A percentile compares a stretch with the other conserved stretches of the same genome.
phyloP scores from a whole-genome alignment of 208 protist genomes.

The Acanthamoeba culbertsoni region DNA sequence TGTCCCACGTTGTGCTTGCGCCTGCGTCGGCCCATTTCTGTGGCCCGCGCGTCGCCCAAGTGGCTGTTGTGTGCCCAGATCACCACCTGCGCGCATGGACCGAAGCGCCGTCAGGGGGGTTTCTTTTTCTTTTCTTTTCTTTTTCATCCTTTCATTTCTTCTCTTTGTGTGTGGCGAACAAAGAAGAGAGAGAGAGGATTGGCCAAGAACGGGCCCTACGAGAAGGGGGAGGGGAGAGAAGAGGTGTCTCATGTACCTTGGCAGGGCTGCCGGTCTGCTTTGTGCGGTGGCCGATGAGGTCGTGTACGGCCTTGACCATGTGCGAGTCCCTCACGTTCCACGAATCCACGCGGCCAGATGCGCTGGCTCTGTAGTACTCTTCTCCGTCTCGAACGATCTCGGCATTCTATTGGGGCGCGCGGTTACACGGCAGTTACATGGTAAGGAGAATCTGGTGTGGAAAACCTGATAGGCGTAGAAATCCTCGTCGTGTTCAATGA shows the following conservation, averaged over 20 bases:
- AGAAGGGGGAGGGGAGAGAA: too few species aligned
- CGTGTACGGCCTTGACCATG: slow-evolving; percentile 11
- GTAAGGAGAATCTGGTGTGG: too few species aligned
- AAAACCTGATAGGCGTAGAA: neutral
- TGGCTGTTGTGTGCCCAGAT: slow-evolving; percentile 67
- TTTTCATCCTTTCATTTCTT: too few species aligned
- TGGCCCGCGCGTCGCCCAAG: slow-evolving; percentile 44
- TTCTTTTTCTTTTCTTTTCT: too few species aligned
- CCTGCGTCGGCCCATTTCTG: neutral
- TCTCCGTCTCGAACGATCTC: slow-evolving; percentile 8
- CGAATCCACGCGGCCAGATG: neutral
- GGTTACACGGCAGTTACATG: too few species aligned
- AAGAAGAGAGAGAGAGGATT: too few species aligned
- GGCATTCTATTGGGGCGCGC: neutral
- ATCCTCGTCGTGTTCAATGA: neutral
- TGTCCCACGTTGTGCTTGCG: neutral
- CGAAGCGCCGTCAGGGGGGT: too few species aligned
- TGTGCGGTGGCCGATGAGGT: neutral
- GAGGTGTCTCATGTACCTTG: neutral
- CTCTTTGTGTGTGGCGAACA: too few species aligned
- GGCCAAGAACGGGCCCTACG: too few species aligned
- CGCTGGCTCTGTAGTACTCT: slow-evolving; percentile 32
- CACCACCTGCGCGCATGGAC: neutral
- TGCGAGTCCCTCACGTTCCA: slow-evolving; percentile 40
- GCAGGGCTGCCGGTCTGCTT: neutral